Evolutionary conservation across 2,329 filamentous ascomycete species (phyloP).

Genomic region (Talaromyces sp.): DNA sequence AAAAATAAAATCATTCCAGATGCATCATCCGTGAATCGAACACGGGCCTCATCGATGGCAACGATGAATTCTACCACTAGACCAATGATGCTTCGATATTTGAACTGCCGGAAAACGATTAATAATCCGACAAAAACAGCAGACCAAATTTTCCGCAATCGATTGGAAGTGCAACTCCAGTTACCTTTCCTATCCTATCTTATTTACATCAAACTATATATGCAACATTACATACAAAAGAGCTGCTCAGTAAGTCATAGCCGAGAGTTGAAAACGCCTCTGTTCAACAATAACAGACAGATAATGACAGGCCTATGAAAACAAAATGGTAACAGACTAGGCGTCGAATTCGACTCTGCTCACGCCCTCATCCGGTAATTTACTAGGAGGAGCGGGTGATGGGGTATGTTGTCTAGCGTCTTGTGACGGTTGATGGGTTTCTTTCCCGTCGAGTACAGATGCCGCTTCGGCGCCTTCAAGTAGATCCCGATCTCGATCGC

Average conservation of each 20-base stretch:
- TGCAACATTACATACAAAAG: slow-evolving; percentile 1
- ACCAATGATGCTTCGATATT: slow-evolving; percentile 21
- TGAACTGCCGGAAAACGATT: background rate
- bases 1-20: background rate
- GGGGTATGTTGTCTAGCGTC: slow-evolving; percentile 2
- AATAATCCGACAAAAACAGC: background rate
- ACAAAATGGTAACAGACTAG: background rate
- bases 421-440: slow-evolving; percentile 17
- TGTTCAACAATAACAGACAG: background rate
- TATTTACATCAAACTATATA: slow-evolving; percentile 7
- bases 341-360: slow-evolving; percentile 19
- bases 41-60: slow-evolving; percentile 27
- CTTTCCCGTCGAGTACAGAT: slow-evolving; percentile 30
- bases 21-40: slow-evolving; percentile 24
- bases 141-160: no score
- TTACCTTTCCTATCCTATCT: background rate
- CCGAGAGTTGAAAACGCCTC: background rate
- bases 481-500: slow-evolving; percentile 66
- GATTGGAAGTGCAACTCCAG: background rate
- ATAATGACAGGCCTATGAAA: background rate
- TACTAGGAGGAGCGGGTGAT: background rate
- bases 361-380: slow-evolving; percentile 4
- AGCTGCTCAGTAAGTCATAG: background rate
- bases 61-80: slow-evolving; percentile 29
- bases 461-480: slow-evolving; percentile 70